phyloP scores from a whole-genome alignment of 148 eudicot species.

The Amaranthus hypochondriacus region DNA sequence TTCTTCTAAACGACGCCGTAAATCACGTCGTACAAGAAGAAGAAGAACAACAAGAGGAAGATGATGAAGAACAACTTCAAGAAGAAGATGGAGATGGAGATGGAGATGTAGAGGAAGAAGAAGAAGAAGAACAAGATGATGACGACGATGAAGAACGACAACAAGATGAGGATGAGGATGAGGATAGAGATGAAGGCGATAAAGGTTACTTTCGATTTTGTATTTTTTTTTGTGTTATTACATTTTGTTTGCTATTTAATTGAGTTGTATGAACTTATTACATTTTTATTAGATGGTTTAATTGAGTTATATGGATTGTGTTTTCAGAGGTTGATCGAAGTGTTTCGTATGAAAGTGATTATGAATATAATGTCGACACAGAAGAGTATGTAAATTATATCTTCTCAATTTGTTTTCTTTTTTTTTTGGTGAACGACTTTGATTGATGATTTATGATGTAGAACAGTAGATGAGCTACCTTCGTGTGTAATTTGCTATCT shows the following conservation, averaged over 20 bases:
- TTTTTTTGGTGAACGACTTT: not conserved
- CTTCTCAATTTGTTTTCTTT: not conserved
- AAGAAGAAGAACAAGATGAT: not conserved
- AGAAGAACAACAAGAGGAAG: constrained; percentile 1
- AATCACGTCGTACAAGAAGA: constrained; percentile 10
- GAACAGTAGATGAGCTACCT: not conserved
- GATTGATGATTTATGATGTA: not conserved
- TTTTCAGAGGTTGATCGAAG: constrained; percentile 33
- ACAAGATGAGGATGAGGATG: not conserved
- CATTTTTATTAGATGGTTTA: not conserved
- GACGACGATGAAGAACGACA: constrained; percentile 2
- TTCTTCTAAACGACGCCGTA: constrained; percentile 18
- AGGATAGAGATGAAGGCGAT: not conserved
- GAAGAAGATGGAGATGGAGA: not conserved
- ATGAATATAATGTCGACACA: constrained; percentile 11
- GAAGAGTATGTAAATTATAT: constrained; percentile 28
- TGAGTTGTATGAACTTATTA: not conserved
- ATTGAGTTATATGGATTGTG: not conserved
- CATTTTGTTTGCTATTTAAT: constrained; percentile 14
- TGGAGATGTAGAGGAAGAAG: not conserved
- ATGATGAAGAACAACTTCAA: not conserved
- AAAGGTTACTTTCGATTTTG: not conserved
- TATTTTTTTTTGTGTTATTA: constrained; percentile 2
- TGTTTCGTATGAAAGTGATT: constrained; percentile 24
- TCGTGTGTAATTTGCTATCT: not conserved